A percentile compares a stretch with the other conserved stretches of the same genome.
Conservation (phyloP, 768 basidiomycete genomes). For the Boletus fagicola region DNA sequence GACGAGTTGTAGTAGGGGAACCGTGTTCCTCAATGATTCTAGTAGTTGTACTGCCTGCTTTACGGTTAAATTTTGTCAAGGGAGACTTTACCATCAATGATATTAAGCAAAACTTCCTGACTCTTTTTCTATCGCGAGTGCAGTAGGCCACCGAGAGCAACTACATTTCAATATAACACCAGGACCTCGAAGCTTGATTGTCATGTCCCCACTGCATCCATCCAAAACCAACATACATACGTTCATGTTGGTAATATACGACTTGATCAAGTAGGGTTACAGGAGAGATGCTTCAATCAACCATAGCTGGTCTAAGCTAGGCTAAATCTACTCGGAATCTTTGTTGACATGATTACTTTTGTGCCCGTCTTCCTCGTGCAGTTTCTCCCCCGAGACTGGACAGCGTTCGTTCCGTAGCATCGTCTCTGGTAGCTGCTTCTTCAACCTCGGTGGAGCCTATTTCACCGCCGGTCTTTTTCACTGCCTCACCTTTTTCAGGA, state of each 20-base stretch:
- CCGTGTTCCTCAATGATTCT: too few relatives aligned
- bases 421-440: background rate
- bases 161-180: background rate
- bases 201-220: background rate
- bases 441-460: background rate
- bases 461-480: background rate
- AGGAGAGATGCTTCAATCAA: background rate
- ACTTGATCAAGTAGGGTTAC: background rate
- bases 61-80: too few relatives aligned
- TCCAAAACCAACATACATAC: background rate
- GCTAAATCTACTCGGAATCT: background rate
- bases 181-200: background rate
- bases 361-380: background rate
- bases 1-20: too few relatives aligned
- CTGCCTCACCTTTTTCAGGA: constrained; percentile 27
- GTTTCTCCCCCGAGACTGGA: background rate
- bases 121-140: background rate
- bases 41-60: too few relatives aligned
- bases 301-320: background rate
- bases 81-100: background rate
- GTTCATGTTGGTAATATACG: background rate
- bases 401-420: constrained; percentile 1
- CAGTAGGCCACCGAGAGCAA: background rate
- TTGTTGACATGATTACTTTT: background rate
- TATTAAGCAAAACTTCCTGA: background rate